Percentiles rank a stretch among this genome's conserved stretches.
phyloP scores from a whole-genome alignment of 176 grass and related monocot species.

The Cocos nucifera region DNA sequence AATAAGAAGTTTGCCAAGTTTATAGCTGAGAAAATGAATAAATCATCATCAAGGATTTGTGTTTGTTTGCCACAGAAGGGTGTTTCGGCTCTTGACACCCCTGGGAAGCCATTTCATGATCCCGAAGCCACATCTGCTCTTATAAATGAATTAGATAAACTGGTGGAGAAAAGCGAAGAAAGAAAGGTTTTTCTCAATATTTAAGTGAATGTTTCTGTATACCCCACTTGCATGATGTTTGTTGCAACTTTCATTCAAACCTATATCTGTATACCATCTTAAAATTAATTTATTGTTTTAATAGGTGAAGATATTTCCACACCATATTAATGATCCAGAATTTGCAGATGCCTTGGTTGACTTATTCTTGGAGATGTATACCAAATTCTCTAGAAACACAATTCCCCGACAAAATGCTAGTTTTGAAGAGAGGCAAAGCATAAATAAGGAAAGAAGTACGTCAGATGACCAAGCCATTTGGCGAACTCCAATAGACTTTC shows the following conservation, averaged over 20 bases:
- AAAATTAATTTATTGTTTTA: not conserved
- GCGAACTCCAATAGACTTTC: conserved; percentile 45
- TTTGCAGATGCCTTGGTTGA: conserved; percentile 76
- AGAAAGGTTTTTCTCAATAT: conserved; percentile 44
- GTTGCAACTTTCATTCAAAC: no score
- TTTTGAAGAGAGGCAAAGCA: conserved; percentile 13
- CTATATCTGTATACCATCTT: no score
- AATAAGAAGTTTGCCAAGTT: conserved; percentile 80
- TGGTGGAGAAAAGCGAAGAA: conserved; percentile 47
- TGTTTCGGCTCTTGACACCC: conserved; percentile 74
- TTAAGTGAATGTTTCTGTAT: not conserved
- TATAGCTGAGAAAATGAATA: conserved; percentile 93
- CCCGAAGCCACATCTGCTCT: conserved; percentile 59
- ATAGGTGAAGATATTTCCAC: conserved; percentile 67
- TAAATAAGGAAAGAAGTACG: conserved; percentile 17
- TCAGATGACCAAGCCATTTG: conserved; percentile 40
- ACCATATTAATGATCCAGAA: conserved; percentile 91
- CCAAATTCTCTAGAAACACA: conserved; percentile 27
- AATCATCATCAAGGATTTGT: conserved; percentile 52
- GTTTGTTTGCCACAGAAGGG: conserved; percentile 75
- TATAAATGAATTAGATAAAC: conserved; percentile 61
- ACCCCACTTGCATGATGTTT: no score
- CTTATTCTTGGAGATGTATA: conserved; percentile 57
- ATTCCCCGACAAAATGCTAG: conserved; percentile 15
- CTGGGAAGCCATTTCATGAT: conserved; percentile 88